These are phyloP conservation scores for Porpolomopsis calyptriformis DNA, from an alignment of 768 basidiomycete genomes.

Conservation along the genomic window DNA sequence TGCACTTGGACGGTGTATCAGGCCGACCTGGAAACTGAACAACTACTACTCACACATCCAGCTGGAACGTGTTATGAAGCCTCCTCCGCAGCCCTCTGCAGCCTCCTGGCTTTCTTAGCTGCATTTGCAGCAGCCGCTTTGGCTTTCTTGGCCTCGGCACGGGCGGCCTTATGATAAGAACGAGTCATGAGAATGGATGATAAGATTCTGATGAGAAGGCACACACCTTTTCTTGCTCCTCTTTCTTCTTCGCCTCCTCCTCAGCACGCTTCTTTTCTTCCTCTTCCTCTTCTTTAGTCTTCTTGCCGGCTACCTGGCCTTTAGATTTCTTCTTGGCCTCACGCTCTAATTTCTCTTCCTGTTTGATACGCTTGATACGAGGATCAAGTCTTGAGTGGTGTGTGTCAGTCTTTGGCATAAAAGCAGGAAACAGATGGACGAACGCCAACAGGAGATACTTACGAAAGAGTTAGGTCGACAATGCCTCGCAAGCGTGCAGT, in stretches of 20 bases:
- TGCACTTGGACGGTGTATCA: no score
- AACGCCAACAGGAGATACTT: no score
- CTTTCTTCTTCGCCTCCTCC: slow-evolving; percentile 62
- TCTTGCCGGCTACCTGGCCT: slow-evolving; percentile 40
- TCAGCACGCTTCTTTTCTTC: slow-evolving; percentile 67
- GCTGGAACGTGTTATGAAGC: no score
- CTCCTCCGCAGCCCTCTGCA: slow-evolving; percentile 32
- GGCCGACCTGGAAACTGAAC: no score
- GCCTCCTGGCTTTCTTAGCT: slow-evolving; percentile 79
- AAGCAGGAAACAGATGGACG: no score
- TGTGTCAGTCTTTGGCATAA: no score
- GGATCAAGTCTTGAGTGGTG: slow-evolving; percentile 69
- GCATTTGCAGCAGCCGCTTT: slow-evolving; percentile 82
- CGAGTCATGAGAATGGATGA: background rate
- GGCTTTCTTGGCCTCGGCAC: slow-evolving; percentile 72
- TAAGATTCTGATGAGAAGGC: no score
- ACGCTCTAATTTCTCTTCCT: slow-evolving; percentile 88
- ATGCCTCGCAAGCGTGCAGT: slow-evolving; percentile 77
- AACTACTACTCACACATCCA: no score
- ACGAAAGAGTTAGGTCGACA: slow-evolving; percentile 75
- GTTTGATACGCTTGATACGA: slow-evolving; percentile 94
- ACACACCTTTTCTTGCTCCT: slow-evolving; percentile 74
- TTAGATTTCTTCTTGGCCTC: slow-evolving; percentile 72
- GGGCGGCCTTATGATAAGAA: slow-evolving; percentile 30
- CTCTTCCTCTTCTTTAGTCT: slow-evolving; percentile 63